Evolutionary conservation across 2,329 filamentous ascomycete genomes (phyloP), one percentile per base, ranked within the genome.

Genomic region (Thielaviopsis populi): DNA sequence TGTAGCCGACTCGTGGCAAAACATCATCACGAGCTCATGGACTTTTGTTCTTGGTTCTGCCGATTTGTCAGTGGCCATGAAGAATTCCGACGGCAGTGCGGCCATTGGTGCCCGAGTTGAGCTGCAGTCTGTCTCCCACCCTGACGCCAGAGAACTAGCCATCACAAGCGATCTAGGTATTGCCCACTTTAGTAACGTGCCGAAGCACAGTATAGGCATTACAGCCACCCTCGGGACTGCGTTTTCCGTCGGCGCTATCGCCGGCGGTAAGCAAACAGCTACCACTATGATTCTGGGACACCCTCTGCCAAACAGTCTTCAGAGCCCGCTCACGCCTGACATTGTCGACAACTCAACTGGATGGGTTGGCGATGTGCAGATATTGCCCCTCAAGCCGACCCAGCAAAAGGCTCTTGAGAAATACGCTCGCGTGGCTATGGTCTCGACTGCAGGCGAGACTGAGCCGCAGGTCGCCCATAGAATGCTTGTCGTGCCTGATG

Each of bases 181-280:
- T 24, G 61, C 64, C 30, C 19, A 30, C 2, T 66, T 66, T 13
- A 19, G 37, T 8, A 63, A 63, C 13, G 41, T 66, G 3, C 64
- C 61, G 1, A 30, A 37, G 22, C 64, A 66, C 40, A 66, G 53
- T n/a, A 30, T 66, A n/a, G 56, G 64, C 1, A 63, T 61, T 37
- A 61, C 58, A 4, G 61, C 61, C 2, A 56, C 61, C 27, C 61
- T 66, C 19, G 61, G 46, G 17, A 56, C 46, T 7, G 33, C 61
- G n/a, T n/a, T 46, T 27, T 56, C 42, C 15, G 46, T 66, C 40
- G 58, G 61, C n/a, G 43, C 64, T 24, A 30, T 60, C 41, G 43
- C 64, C 10, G 64, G 64, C 27, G 64, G 61, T 13, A 62, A 61
- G n/a, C 22, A 43, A 43, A 54, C 60, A 22, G 10, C 19, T 15